These are phyloP conservation scores for Solanum hybrid DNA, from an alignment of 305 asterid genomes.

Conservation along the genomic window DNA sequence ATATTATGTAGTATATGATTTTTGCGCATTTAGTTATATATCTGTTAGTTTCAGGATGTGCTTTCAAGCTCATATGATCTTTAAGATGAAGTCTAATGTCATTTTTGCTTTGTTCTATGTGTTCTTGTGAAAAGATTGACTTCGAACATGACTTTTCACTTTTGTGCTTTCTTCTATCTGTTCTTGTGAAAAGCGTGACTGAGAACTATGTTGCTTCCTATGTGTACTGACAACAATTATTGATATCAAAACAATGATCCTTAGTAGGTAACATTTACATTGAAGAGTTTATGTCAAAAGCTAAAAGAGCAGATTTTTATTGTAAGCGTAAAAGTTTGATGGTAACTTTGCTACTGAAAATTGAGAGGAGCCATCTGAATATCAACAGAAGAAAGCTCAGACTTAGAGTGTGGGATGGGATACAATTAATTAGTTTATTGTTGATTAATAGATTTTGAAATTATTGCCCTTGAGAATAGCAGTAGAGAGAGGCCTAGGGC, in stretches of 20 bases:
- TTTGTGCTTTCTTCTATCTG: not conserved
- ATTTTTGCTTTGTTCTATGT: not conserved
- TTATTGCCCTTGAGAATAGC: not conserved
- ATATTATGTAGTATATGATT: not conserved
- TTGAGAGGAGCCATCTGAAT: not conserved
- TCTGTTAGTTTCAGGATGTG: not conserved
- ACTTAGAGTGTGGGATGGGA: not conserved
- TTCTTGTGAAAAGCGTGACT: not conserved
- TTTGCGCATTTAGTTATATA: not conserved
- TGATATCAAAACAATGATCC: not conserved
- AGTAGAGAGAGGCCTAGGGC: not conserved
- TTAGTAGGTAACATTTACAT: not conserved
- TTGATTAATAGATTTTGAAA: not conserved
- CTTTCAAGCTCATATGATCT: not conserved
- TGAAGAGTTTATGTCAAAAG: not conserved
- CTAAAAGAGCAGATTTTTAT: not conserved
- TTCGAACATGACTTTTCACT: not conserved
- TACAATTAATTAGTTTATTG: not conserved
- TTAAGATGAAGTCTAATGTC: not conserved
- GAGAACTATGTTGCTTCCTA: not conserved
- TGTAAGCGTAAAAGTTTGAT: not conserved
- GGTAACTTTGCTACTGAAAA: not conserved
- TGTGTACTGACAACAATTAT: not conserved
- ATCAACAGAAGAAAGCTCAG: not conserved
- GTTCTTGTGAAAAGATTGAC: not conserved